A percentile compares a stretch with the other conserved stretches of the same genome.
phyloP scores from a whole-genome alignment of 495 filamentous ascomycete genomes.

The Penicillium arizonense region DNA sequence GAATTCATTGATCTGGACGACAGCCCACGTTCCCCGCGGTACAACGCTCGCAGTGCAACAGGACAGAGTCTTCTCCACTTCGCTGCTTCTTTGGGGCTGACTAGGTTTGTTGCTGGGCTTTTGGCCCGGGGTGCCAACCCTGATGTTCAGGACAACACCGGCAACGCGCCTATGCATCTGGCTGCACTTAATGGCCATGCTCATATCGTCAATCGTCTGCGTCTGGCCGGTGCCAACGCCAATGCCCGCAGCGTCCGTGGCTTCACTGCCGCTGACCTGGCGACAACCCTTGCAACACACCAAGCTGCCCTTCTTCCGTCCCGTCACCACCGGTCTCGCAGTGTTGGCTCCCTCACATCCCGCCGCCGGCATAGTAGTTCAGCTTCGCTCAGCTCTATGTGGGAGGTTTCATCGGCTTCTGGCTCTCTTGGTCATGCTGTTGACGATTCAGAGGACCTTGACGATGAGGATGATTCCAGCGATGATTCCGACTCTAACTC shows the following conservation, averaged over 20 bases:
- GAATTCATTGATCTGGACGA: slow-evolving; percentile 78
- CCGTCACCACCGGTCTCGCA: slow-evolving; percentile 56
- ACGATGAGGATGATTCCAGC: slow-evolving; percentile 37
- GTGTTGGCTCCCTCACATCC: slow-evolving; percentile 50
- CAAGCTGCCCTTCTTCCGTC: slow-evolving; percentile 54
- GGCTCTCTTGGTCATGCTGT: slow-evolving; percentile 39
- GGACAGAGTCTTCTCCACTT: slow-evolving; percentile 84
- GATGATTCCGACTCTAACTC: slow-evolving; percentile 38
- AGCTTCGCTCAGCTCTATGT: slow-evolving; percentile 61
- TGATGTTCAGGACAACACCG: slow-evolving; percentile 72
- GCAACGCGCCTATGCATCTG: slow-evolving; percentile 81
- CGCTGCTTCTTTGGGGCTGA: slow-evolving; percentile 71
- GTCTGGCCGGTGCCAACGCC: slow-evolving; percentile 70
- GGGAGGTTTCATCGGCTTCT: slow-evolving; percentile 51
- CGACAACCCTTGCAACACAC: slow-evolving; percentile 56
- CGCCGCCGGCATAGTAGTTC: slow-evolving; percentile 67
- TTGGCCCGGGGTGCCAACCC: slow-evolving; percentile 77
- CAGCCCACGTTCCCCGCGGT: slow-evolving; percentile 61
- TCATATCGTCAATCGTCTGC: slow-evolving; percentile 72
- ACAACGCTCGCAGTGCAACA: slow-evolving; percentile 60
- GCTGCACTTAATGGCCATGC: slow-evolving; percentile 74
- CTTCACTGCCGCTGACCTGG: slow-evolving; percentile 70
- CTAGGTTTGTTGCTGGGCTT: slow-evolving; percentile 76
- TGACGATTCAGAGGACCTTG: slow-evolving; percentile 40
- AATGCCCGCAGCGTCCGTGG: slow-evolving; percentile 67